Base-by-base conservation (phyloP, 2,329 filamentous ascomycete genomes). In the Nemania serpens region DNA sequence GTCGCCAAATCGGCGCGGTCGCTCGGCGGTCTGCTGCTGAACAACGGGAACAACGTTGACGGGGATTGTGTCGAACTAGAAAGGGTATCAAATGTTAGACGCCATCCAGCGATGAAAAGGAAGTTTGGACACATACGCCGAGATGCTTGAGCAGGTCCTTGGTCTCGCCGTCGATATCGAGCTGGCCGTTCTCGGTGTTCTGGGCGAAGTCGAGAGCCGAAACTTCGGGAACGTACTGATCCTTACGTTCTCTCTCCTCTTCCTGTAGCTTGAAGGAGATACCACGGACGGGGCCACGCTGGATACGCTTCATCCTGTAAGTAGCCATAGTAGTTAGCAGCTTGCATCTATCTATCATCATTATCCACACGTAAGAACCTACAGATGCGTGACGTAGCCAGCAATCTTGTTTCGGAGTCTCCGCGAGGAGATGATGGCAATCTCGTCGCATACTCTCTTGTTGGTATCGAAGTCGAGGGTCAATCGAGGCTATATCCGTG, bases 191-290 rank as follows among this genome's bases (percentile, higher is more conserved):
- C 85, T 98, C 95, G 79, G 87, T 88, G 84, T 91, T 92, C 87
- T 97, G 92, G 77, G 90, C 88, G 85, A 97, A 96, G 87, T 99
- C 95, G 79, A 99, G 91, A 77, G 95, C 95, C 65, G 96, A 99
- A 74, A 99, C 87, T 84, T 99, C 95, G 77, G 95, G 95, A 71
- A 99, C 95, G 86, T 97, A 99, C 87, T 99, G 95, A 86, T 99
- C 95, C 91, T 99, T 99, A 81, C 95, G 91, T 86, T 99, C 95
- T 88, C 95, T 92, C 90, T 99, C 95, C 87, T 99, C 95, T 86
- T 99, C 95, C 85, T 99, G 95, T 66, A 99, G 91, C 89, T 99
- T 99, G 93, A 99, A 99, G 82, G 96, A 99, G 84, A 99, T 99
- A 86, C 95, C 95, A 76, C 95, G 96, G 82, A 99, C 95, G 71